Conservation (phyloP, 768 basidiomycete genomes). For the Kwoniella dendrophila region DNA sequence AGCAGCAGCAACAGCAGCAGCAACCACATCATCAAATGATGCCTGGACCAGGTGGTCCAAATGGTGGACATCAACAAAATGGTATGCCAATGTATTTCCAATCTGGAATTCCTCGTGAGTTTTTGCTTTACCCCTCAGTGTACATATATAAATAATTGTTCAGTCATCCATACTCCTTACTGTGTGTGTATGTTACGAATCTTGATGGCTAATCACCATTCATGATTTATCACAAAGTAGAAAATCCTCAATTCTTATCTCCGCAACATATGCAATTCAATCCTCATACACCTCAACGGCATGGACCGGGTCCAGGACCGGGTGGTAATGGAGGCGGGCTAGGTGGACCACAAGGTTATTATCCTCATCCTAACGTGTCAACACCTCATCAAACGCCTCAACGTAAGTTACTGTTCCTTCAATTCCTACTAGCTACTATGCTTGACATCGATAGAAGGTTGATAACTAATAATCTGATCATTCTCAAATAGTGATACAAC, state of each 20-base stretch:
- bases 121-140: not conserved
- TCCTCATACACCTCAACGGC: constrained; percentile 35
- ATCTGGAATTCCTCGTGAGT: constrained; percentile 45
- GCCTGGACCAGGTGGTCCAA: constrained; percentile 28
- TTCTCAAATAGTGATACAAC: constrained; percentile 23
- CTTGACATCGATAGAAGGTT: not conserved
- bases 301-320: constrained; percentile 26
- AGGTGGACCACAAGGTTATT: constrained; percentile 21
- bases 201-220: not conserved
- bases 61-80: constrained; percentile 27
- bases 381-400: constrained; percentile 49
- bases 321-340: constrained; percentile 20
- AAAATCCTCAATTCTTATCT: constrained; percentile 42
- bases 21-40: constrained; percentile 32
- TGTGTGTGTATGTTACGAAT: too few relatives aligned
- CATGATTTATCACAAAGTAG: constrained; percentile 1
- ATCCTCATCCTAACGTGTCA: constrained; percentile 20
- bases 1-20: constrained; percentile 29
- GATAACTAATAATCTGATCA: not conserved
- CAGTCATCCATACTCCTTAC: not conserved
- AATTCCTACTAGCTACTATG: not conserved
- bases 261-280: constrained; percentile 43
- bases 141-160: not conserved
- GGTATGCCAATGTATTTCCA: constrained; percentile 51
- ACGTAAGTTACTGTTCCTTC: constrained; percentile 24